phyloP scores from a whole-genome alignment of 208 protist species.

The Porcisia deanei region DNA sequence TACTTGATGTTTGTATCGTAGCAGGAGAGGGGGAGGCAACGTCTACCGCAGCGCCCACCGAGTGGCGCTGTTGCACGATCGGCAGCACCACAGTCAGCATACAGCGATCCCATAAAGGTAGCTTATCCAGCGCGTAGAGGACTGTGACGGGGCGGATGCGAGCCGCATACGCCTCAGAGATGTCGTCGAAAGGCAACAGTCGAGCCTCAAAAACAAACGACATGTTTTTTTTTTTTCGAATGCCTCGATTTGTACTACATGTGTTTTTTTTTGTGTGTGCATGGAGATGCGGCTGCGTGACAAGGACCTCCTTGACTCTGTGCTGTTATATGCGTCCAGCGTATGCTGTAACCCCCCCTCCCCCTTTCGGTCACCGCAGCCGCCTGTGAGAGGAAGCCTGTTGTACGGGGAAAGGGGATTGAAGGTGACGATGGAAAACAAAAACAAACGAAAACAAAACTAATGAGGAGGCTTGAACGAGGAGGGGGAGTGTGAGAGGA shows the following conservation, averaged over 20 bases:
- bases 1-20: not conserved
- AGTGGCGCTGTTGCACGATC: slow-evolving; percentile 44
- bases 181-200: slow-evolving; percentile 50
- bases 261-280: not conserved
- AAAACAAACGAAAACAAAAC: no score
- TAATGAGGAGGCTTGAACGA: no score
- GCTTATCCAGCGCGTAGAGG: slow-evolving; percentile 15
- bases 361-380: not conserved
- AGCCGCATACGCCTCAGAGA: slow-evolving; percentile 33
- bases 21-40: not conserved
- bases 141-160: not conserved
- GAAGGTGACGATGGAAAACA: no score
- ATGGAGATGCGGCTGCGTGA: not conserved
- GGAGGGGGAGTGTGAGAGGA: no score
- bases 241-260: not conserved
- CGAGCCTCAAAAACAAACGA: slow-evolving; percentile 78
- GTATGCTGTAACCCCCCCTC: not conserved
- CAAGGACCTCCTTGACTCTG: no score
- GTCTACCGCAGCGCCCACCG: not conserved
- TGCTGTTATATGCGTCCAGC: not conserved
- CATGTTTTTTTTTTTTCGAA: slow-evolving; percentile 24
- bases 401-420: not conserved
- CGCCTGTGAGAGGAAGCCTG: not conserved
- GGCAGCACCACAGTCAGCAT: slow-evolving; percentile 56
- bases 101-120: slow-evolving; percentile 65